These are phyloP conservation scores for Talaromyces sp. DNA, from an alignment of 2,329 filamentous ascomycete genomes.

Conservation along the genomic window DNA sequence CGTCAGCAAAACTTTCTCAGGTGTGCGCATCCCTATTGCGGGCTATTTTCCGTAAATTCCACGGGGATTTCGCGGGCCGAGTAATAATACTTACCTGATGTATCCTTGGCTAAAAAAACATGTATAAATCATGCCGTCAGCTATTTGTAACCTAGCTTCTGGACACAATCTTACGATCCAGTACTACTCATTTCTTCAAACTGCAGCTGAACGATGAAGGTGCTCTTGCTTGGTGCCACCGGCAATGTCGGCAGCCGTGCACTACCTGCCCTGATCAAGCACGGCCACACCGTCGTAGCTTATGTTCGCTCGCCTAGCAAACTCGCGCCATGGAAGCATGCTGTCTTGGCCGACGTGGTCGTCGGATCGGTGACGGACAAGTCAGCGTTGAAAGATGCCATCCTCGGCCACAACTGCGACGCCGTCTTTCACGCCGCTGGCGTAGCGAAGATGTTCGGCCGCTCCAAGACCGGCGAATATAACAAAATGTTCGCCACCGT, in stretches of 20 bases:
- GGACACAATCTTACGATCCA: no score
- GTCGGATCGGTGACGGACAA: background rate
- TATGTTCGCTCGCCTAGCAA: conserved; percentile 19
- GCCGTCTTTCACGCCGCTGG: background rate
- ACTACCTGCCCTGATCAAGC: conserved; percentile 10
- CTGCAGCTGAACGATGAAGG: background rate
- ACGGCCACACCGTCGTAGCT: conserved; percentile 17
- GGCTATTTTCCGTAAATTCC: no score
- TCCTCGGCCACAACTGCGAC: background rate
- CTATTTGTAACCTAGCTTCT: no score
- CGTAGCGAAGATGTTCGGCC: background rate
- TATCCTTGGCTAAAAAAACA: no score
- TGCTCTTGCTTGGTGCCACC: background rate
- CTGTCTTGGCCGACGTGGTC: background rate
- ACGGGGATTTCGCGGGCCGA: no score
- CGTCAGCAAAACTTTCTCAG: no score
- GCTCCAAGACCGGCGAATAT: background rate
- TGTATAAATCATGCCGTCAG: no score
- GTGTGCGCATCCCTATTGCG: no score
- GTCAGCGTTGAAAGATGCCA: background rate
- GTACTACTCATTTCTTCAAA: no score
- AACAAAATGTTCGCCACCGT: background rate
- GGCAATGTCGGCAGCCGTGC: background rate
- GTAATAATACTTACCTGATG: no score
- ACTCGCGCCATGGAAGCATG: conserved; percentile 10